Evolutionary conservation across 2,329 filamentous ascomycete genomes (phyloP), one percentile per base, ranked within the genome.

Genomic region (Torrubiella hemipterigena): DNA sequence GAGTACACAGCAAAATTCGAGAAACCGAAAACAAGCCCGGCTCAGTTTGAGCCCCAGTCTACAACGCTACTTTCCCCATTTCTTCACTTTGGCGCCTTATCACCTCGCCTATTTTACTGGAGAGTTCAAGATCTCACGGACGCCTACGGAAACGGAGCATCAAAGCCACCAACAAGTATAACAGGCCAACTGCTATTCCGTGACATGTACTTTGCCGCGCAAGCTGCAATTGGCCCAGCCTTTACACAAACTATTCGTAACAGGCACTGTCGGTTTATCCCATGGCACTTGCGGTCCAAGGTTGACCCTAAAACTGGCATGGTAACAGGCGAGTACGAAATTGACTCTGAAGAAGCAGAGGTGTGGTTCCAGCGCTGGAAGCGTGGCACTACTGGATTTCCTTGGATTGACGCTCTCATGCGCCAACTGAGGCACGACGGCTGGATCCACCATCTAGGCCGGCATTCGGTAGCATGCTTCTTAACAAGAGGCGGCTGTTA

Each of bases 151-250:
- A 62, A 63, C 20, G 63, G 62, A 3, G 69, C 69, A 3, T 77
- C 73, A 7, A 58, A 61, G 17, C 73, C 77, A 1, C 81, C 81
- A 0, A 73, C 72, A n/a, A 81, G 73, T 38, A 52, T 87, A 12
- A 75, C 68, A 0, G 81, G 81, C 3, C 81, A 87, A 43, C 54
- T 87, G 2, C 59, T 85, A 9, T 87, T 87, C 50, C 67, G 81
- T 12, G 81, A 87, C 48, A 87, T 87, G 81, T 87, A 86, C 52
- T 86, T 87, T 43, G 80, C 70, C 11, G 80, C 81, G 0, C 80
- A 87, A 48, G 78, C 80, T 1, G 65, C 70, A 0, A 56, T 85
- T 2, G 81, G 81, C 0, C 61, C 67, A 19, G 44, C 58, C 1
- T 86, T 83, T 42, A 62, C 57, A 1, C 78, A 82, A 44, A 77